Percentiles rank a stretch among this genome's conserved stretches.
Conservation (phyloP, 768 basidiomycete genomes). For the Leccinum imitatum region DNA sequence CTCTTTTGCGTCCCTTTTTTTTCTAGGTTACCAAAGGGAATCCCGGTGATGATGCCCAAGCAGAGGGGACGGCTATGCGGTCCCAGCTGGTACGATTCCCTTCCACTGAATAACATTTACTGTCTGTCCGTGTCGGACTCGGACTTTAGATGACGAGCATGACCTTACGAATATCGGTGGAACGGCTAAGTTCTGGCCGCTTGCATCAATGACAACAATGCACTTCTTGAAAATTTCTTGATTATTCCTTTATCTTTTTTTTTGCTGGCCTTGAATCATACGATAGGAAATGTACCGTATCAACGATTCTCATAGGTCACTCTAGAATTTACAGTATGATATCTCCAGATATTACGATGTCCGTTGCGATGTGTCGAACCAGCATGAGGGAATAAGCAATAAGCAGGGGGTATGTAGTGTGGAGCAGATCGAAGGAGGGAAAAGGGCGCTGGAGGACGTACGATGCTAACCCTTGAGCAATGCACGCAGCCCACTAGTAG, state of each 20-base stretch:
- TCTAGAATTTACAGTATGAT: constrained; percentile 18
- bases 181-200: neutral
- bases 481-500: neutral
- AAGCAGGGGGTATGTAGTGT: constrained; percentile 23
- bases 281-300: neutral
- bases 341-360: constrained; percentile 16
- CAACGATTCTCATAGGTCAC: neutral
- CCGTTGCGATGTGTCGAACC: constrained; percentile 7
- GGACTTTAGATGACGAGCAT: neutral
- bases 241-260: neutral
- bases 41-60: neutral
- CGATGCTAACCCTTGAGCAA: neutral
- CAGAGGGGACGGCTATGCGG: neutral
- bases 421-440: constrained; percentile 11
- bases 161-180: neutral
- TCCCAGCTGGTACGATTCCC: constrained; percentile 36
- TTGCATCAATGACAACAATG: neutral
- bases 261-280: neutral
- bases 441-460: neutral
- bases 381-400: constrained; percentile 19
- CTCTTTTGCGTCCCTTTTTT: neutral
- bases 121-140: constrained; percentile 6
- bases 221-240: neutral
- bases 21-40: constrained; percentile 11
- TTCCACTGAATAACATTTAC: constrained; percentile 35